These are phyloP conservation scores for Talaromyces rugulosus DNA, from an alignment of 2,329 filamentous ascomycete species.

Conservation along the genomic window DNA sequence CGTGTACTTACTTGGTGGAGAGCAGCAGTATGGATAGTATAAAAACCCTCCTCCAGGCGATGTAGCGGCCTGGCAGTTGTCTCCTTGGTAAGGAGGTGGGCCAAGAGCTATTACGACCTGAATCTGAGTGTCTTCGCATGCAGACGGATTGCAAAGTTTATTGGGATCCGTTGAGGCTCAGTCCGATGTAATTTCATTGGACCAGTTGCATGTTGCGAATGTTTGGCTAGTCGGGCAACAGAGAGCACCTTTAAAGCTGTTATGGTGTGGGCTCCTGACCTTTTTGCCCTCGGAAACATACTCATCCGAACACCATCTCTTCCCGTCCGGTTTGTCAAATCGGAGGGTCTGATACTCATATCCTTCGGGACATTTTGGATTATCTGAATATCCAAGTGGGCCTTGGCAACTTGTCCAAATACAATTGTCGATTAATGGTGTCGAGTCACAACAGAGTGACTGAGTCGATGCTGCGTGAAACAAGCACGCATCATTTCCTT, in stretches of 20 bases:
- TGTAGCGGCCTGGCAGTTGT: not conserved
- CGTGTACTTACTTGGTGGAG: constrained; percentile 2
- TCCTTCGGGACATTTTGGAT: constrained; percentile 6
- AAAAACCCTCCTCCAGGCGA: not conserved
- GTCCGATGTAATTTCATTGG: not conserved
- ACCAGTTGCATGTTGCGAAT: not conserved
- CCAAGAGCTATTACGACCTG: constrained; percentile 7
- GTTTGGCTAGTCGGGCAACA: constrained; percentile 11
- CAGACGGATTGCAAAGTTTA: not conserved
- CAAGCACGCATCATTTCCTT: constrained; percentile 14
- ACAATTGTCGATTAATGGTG: constrained; percentile 18
- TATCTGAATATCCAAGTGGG: constrained; percentile 2
- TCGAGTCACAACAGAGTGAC: constrained; percentile 21
- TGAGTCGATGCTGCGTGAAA: not conserved
- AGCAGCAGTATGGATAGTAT: not conserved
- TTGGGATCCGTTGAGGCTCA: not conserved
- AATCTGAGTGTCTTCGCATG: not conserved
- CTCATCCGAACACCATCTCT: constrained; percentile 7
- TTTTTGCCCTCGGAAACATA: not conserved
- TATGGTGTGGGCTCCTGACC: constrained; percentile 4
- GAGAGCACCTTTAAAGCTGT: constrained; percentile 15
- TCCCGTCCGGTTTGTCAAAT: constrained; percentile 15
- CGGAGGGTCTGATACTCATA: constrained; percentile 12
- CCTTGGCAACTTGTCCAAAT: constrained; percentile 22
- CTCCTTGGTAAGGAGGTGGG: constrained; percentile 6